phyloP scores from a whole-genome alignment of 2,329 filamentous ascomycete species.

The Apiospora pterosperma region DNA sequence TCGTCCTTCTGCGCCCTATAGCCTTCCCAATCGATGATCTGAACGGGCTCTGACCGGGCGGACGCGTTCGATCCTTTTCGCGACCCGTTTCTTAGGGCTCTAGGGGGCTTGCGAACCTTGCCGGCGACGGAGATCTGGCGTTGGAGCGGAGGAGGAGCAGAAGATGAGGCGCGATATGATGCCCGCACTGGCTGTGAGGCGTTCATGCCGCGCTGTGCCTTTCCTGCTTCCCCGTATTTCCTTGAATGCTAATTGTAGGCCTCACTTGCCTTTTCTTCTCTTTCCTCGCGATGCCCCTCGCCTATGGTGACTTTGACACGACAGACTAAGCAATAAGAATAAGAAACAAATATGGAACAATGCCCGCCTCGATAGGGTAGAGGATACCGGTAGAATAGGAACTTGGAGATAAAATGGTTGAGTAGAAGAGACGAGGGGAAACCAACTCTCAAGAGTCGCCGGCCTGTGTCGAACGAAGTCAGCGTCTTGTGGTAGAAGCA shows the following conservation, averaged over 20 bases:
- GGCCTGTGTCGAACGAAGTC: neutral
- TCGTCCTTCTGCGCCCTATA: slow-evolving; percentile 36
- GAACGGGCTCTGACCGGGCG: neutral
- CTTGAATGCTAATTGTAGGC: neutral
- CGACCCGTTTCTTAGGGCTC: neutral
- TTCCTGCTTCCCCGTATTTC: neutral
- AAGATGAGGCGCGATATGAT: neutral
- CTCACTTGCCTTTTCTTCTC: neutral
- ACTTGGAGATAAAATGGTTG: neutral
- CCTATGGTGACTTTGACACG: neutral
- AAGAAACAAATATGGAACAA: neutral
- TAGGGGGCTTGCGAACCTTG: neutral
- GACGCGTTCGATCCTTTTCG: neutral
- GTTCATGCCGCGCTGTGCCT: neutral
- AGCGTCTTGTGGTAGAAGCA: neutral
- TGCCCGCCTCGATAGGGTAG: neutral
- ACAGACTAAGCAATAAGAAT: neutral
- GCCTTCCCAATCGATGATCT: neutral
- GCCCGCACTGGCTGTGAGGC: neutral
- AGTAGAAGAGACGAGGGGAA: neutral
- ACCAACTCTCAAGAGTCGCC: neutral
- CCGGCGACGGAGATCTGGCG: neutral
- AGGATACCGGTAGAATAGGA: neutral
- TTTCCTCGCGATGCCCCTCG: neutral
- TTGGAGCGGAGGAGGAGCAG: neutral